A percentile compares a stretch with the other conserved stretches of the same genome.
Conservation (phyloP, 495 filamentous ascomycete species). For the Aspergillus indologenus region DNA sequence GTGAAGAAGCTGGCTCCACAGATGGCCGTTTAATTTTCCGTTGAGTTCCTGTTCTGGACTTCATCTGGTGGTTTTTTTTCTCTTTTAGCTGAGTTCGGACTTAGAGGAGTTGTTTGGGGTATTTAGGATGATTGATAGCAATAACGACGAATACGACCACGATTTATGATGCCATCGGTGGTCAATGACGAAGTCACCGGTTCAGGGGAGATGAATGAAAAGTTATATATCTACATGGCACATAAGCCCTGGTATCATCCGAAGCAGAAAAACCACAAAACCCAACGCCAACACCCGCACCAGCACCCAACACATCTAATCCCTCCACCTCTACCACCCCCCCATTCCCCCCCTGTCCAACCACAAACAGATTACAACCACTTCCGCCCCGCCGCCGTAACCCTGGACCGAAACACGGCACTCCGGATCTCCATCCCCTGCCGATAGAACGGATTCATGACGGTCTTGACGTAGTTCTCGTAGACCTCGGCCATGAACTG, state of each 20-base stretch:
- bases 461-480: slow-evolving; percentile 91
- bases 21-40: slow-evolving; percentile 29
- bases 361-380: slow-evolving; percentile 58
- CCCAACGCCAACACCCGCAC: not conserved
- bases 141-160: slow-evolving; percentile 7
- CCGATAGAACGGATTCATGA: slow-evolving; percentile 93
- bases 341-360: slow-evolving; percentile 14
- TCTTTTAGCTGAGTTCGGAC: slow-evolving; percentile 2
- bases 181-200: too few species aligned
- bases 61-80: too few species aligned
- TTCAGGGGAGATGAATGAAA: not conserved
- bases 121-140: not conserved
- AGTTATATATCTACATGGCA: not conserved
- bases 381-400: slow-evolving; percentile 86
- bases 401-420: slow-evolving; percentile 75
- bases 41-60: too few species aligned
- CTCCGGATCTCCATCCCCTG: slow-evolving; percentile 79
- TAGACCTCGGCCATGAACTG: slow-evolving; percentile 94
- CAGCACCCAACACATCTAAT: not conserved
- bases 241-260: not conserved
- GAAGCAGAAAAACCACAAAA: not conserved
- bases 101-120: not conserved
- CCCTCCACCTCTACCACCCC: not conserved
- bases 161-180: slow-evolving; percentile 3
- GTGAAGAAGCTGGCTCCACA: slow-evolving; percentile 48